Conservation (phyloP, 1,284 basidiomycete genomes). For the Lentinus polychrous region DNA sequence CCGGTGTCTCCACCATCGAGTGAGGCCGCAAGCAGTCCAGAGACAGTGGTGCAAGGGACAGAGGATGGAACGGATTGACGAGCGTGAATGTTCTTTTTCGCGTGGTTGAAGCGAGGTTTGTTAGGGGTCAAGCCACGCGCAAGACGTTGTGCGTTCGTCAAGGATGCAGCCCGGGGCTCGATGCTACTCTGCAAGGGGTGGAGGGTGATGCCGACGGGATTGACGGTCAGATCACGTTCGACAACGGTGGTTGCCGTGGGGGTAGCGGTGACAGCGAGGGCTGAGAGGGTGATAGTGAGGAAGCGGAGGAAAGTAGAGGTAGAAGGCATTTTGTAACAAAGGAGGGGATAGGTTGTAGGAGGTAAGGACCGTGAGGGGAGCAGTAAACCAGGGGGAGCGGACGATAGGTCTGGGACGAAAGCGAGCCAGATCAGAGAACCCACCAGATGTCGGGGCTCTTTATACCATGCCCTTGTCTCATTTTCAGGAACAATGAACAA, state of each 20-base stretch:
- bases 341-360: too few species aligned
- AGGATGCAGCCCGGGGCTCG: background rate
- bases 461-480: too few species aligned
- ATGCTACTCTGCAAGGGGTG: background rate
- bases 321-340: background rate
- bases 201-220: background rate
- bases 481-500: too few species aligned
- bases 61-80: slow-evolving; percentile 1
- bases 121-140: slow-evolving; percentile 2
- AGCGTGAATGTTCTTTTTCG: background rate
- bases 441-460: too few species aligned
- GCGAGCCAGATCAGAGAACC: too few species aligned
- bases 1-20: background rate
- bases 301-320: slow-evolving; percentile 1
- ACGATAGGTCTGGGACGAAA: too few species aligned
- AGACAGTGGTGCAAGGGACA: background rate
- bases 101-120: background rate
- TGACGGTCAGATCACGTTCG: background rate
- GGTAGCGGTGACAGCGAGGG: background rate
- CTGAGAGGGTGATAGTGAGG: background rate
- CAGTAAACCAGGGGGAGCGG: too few species aligned
- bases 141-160: slow-evolving; percentile 5
- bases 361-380: too few species aligned
- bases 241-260: background rate
- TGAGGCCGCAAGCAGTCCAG: background rate